These are phyloP conservation scores for Aphanomyces invadans DNA, from an alignment of 352 stramenopile species.

Conservation along the genomic window DNA sequence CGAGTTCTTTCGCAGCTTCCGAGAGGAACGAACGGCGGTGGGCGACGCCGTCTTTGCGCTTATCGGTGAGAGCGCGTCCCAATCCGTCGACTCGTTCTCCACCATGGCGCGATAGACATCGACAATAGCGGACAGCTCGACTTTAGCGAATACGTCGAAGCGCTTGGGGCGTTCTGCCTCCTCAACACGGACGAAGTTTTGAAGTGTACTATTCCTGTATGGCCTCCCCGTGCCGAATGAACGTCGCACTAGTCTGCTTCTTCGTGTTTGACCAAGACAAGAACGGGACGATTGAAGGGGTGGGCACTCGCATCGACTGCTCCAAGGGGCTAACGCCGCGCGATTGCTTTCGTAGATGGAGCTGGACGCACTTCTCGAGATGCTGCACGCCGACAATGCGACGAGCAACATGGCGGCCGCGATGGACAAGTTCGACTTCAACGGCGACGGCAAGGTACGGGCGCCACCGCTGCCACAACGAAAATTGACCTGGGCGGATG, in stretches of 20 bases:
- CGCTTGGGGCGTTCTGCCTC: slow-evolving; percentile 65
- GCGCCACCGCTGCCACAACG: neutral
- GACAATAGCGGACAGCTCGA: slow-evolving; percentile 63
- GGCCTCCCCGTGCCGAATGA: neutral
- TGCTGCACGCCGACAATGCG: slow-evolving; percentile 51
- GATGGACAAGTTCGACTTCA: slow-evolving; percentile 56
- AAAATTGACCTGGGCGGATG: neutral
- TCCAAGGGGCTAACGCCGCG: neutral
- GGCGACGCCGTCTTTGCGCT: slow-evolving; percentile 65
- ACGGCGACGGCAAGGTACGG: slow-evolving; percentile 40
- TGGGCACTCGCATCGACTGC: neutral
- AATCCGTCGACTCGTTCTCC: neutral
- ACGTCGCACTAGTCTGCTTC: slow-evolving; percentile 44
- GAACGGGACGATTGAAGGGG: slow-evolving; percentile 63
- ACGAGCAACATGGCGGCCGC: slow-evolving; percentile 66
- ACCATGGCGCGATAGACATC: slow-evolving; percentile 22
- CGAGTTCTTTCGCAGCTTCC: slow-evolving; percentile 62
- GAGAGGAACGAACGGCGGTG: slow-evolving; percentile 61
- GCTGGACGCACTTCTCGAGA: slow-evolving; percentile 52
- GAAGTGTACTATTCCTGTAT: slow-evolving; percentile 38
- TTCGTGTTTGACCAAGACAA: slow-evolving; percentile 66
- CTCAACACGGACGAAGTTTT: slow-evolving; percentile 66
- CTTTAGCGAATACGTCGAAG: slow-evolving; percentile 71
- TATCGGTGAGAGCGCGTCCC: slow-evolving; percentile 29
- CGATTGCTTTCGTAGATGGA: slow-evolving; percentile 27